Evolutionary conservation across 768 basidiomycete species (phyloP).

Genomic region (Boletus pseudopeckii): DNA sequence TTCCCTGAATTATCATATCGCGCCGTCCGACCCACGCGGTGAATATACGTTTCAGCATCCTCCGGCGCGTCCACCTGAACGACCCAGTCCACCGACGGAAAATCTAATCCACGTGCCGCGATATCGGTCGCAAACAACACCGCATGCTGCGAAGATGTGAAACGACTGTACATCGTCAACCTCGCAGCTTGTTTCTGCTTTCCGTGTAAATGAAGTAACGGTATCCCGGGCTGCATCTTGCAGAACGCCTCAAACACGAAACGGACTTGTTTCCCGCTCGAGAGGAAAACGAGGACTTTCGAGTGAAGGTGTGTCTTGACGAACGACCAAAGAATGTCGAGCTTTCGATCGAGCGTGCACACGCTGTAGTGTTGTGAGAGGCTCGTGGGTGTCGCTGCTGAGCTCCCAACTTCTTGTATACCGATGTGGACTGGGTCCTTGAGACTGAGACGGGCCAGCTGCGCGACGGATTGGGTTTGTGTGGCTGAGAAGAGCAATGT

Average conservation of each 20-base stretch:
- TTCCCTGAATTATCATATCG: slow-evolving; percentile 90
- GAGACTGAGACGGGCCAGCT: slow-evolving; percentile 87
- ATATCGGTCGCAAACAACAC: slow-evolving; percentile 95
- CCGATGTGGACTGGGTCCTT: slow-evolving; percentile 76
- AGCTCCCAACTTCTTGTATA: slow-evolving; percentile 45
- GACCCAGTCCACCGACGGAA: slow-evolving; percentile 96
- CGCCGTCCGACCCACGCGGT: slow-evolving; percentile 94
- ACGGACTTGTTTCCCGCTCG: slow-evolving; percentile 94
- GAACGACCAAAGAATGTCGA: slow-evolving; percentile 91
- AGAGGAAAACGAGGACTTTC: slow-evolving; percentile 92
- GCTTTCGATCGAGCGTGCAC: slow-evolving; percentile 80
- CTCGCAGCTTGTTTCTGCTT: slow-evolving; percentile 95
- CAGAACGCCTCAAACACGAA: slow-evolving; percentile 96
- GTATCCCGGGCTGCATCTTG: slow-evolving; percentile 90
- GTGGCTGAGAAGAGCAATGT: slow-evolving; percentile 97
- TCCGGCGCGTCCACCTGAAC: slow-evolving; percentile 94
- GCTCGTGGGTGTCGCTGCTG: slow-evolving; percentile 59
- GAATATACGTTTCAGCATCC: slow-evolving; percentile 96
- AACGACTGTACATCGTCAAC: slow-evolving; percentile 77
- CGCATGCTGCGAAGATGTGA: slow-evolving; percentile 76
- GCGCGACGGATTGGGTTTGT: slow-evolving; percentile 84
- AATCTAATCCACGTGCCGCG: slow-evolving; percentile 93
- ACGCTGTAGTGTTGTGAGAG: slow-evolving; percentile 90
- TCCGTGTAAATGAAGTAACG: slow-evolving; percentile 91
- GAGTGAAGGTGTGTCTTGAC: slow-evolving; percentile 89